Percentiles rank a stretch among this genome's conserved stretches.
These are phyloP conservation scores for Starmerella potacharoeniae DNA, from an alignment of 805 yeast species.

Conservation along the genomic window DNA sequence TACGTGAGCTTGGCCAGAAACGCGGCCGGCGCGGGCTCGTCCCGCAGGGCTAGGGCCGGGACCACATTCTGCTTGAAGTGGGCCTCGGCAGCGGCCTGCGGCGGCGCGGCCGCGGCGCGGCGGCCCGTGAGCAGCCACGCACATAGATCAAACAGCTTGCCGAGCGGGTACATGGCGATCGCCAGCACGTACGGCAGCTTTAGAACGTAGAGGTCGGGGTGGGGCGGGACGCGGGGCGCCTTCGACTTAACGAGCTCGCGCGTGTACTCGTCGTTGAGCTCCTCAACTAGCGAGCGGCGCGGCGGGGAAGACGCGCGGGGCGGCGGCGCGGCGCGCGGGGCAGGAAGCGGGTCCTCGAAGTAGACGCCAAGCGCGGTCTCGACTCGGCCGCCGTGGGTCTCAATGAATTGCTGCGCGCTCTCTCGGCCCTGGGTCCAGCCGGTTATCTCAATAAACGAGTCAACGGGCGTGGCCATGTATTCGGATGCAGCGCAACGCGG, in stretches of 20 bases:
- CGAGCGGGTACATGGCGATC: constrained; percentile 29
- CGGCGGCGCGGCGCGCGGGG: neutral
- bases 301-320: neutral
- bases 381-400: constrained; percentile 13
- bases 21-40: constrained; percentile 30
- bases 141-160: constrained; percentile 26
- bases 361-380: constrained; percentile 10
- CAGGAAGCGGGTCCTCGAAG: constrained; percentile 7
- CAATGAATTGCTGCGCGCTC: constrained; percentile 12
- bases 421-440: constrained; percentile 13
- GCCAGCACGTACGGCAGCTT: constrained; percentile 26
- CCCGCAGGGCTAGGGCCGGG: constrained; percentile 29
- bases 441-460: constrained; percentile 16
- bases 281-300: constrained; percentile 24
- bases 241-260: constrained; percentile 22
- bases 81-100: neutral
- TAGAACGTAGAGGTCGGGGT: constrained; percentile 24
- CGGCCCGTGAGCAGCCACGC: constrained; percentile 5
- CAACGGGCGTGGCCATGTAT: constrained; percentile 5
- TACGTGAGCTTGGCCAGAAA: constrained; percentile 34
- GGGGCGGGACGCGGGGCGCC: constrained; percentile 26
- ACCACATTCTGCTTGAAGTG: neutral
- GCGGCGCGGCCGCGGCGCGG: constrained; percentile 23
- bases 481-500: neutral
- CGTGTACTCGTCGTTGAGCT: constrained; percentile 19